These are phyloP conservation scores for Xylariaceae sp. DNA, from an alignment of 2,329 filamentous ascomycete genomes.

Conservation along the genomic window DNA sequence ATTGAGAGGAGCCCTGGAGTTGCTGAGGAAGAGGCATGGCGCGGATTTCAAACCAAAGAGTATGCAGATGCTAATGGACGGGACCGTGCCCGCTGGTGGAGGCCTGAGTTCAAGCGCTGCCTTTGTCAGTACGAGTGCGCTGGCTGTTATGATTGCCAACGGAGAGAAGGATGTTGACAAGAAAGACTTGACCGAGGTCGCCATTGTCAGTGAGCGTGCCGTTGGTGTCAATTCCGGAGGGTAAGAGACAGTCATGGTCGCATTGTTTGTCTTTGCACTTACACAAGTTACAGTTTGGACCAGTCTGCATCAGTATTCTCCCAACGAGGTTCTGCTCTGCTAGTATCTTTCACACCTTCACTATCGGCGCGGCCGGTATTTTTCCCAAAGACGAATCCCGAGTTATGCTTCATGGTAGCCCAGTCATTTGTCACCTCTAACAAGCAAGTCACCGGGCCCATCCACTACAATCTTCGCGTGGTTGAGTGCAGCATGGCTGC, in stretches of 20 bases:
- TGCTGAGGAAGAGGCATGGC: conserved; percentile 72
- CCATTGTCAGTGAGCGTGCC: conserved; percentile 90
- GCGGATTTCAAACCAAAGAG: conserved; percentile 69
- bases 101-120: conserved; percentile 93
- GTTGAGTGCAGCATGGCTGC: conserved; percentile 94
- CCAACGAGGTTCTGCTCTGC: conserved; percentile 81
- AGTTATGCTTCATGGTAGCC: conserved; percentile 89
- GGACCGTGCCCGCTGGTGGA: conserved; percentile 88
- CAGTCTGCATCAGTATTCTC: conserved; percentile 96
- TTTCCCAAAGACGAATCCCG: conserved; percentile 80
- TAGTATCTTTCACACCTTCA: conserved; percentile 85
- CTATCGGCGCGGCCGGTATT: conserved; percentile 78
- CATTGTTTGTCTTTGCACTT: conserved; percentile 25
- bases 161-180: conserved; percentile 81
- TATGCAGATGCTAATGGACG: conserved; percentile 90
- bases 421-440: conserved; percentile 94
- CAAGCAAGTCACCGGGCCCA: conserved; percentile 91
- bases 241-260: conserved; percentile 53
- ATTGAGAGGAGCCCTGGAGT: conserved; percentile 77
- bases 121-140: conserved; percentile 86
- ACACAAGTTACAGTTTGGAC: conserved; percentile 74
- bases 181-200: conserved; percentile 88
- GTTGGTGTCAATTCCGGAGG: conserved; percentile 97
- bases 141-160: conserved; percentile 88
- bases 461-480: conserved; percentile 95